Base-by-base conservation (phyloP, 2,329 filamentous ascomycete genomes). In the Chalaropsis ovoidea region DNA sequence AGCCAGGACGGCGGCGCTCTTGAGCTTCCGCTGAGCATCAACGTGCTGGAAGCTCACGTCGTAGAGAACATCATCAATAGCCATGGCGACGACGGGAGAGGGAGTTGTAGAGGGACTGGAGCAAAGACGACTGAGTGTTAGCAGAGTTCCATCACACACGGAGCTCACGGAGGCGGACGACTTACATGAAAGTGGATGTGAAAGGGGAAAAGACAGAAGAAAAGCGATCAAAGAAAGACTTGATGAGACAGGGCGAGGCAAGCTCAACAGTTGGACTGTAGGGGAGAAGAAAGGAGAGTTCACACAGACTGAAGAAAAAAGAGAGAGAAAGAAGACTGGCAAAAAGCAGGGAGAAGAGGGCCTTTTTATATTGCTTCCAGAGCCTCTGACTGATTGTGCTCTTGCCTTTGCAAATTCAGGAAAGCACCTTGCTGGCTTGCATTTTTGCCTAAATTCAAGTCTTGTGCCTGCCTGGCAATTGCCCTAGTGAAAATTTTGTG, bases 1-100 rank as follows among this genome's bases (percentile, higher is more conserved):
- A 6, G 54, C 54, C 24, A 58, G 31, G 10, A 58, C 54, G 8
- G 39, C 54, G 3, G 54, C 54, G 54, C 24, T 27, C 27, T 39
- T 47, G 24, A 54, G 45, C 45, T 63, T 63, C 24, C 19, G 31
- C 45, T 49, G 61, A 15, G 49, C 45, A 54, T 63, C 45, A 22
- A 63, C 39, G 35, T 49, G 47, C 35, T 54, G 61, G 5, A 63
- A 43, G 10, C 45, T 52, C 19, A 52, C 61, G 13, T 63, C 61
- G 13, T 63, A 39, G 31, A 63, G 45, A n/a, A 63, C 45, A 7
- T 63, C 61, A 39, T 63, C 61, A 24, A 63, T 63, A 42, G 45
- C 31, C 61, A 63, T 63, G n/a, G n/a, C 35, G 43, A 54, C 19
- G n/a, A 43, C n/a, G 35, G 8, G 35, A 39, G 35, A 39, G n/a